Conservation (phyloP, 495 filamentous ascomycete species). For the Penicillium longicatenatum region DNA sequence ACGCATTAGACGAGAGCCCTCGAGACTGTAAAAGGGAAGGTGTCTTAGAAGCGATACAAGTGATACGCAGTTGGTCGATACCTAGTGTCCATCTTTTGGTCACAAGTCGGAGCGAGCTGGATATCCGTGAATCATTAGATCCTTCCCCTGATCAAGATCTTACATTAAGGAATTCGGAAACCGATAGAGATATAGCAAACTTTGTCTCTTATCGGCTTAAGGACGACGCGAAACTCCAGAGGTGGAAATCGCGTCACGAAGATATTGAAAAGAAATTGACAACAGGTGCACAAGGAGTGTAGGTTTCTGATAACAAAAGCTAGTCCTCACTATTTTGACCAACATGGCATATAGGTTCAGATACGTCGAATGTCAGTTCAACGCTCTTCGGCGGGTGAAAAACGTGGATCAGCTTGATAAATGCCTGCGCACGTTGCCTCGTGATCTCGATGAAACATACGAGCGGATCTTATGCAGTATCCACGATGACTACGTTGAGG, state of each 20-base stretch:
- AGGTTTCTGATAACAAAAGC: too few relatives aligned
- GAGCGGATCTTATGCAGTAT: conserved; percentile 35
- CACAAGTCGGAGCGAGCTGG: conserved; percentile 38
- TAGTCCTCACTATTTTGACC: too few relatives aligned
- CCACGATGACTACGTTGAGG: conserved; percentile 19
- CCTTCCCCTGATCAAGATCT: conserved; percentile 17
- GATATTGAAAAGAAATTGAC: conserved; percentile 30
- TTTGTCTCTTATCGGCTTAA: conserved; percentile 32
- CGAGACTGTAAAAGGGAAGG: conserved; percentile 15
- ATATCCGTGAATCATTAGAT: conserved; percentile 35
- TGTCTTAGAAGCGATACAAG: conserved; percentile 25
- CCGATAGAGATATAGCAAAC: conserved; percentile 33
- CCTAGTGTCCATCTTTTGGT: conserved; percentile 36
- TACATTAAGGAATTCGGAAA: conserved; percentile 24
- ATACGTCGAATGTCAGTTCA: conserved; percentile 42
- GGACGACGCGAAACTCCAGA: conserved; percentile 27
- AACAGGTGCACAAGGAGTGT: conserved; percentile 37
- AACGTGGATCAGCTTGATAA: conserved; percentile 30
- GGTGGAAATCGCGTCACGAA: conserved; percentile 28
- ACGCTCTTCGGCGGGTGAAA: conserved; percentile 20
- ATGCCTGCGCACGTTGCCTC: conserved; percentile 32
- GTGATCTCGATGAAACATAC: conserved; percentile 41
- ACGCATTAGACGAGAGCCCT: conserved; percentile 33
- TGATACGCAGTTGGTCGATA: conserved; percentile 28
- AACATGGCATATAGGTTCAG: conserved; percentile 31